Conservation (phyloP, 768 basidiomycete genomes). For the Phaeotremella skinneri region DNA sequence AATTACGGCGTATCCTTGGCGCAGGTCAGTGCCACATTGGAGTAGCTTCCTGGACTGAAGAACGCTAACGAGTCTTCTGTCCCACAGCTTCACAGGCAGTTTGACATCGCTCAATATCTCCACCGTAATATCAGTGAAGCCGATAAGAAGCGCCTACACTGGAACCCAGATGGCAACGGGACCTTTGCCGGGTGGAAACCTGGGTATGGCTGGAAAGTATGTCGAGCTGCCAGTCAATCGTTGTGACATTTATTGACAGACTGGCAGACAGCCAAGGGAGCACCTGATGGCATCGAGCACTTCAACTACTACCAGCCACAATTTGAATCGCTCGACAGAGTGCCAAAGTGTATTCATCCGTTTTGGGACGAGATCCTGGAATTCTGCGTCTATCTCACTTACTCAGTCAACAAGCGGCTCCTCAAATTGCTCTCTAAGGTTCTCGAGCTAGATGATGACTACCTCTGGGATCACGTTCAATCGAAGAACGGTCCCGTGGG, state of each 20-base stretch:
- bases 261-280: constrained; percentile 14
- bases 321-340: constrained; percentile 12
- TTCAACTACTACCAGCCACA: constrained; percentile 34
- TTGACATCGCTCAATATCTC: constrained; percentile 31
- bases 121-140: constrained; percentile 26
- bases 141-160: constrained; percentile 30
- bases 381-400: constrained; percentile 29
- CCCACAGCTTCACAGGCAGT: constrained; percentile 32
- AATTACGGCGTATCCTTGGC: constrained; percentile 31
- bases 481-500: constrained; percentile 21
- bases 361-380: constrained; percentile 34
- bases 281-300: constrained; percentile 24
- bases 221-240: background rate
- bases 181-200: constrained; percentile 34
- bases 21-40: constrained; percentile 12
- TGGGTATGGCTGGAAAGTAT: constrained; percentile 26
- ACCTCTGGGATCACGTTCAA: constrained; percentile 39
- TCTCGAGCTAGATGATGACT: constrained; percentile 39
- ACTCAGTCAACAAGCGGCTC: constrained; percentile 35
- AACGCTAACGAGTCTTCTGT: background rate
- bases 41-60: background rate
- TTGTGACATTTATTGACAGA: background rate
- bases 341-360: constrained; percentile 23
- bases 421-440: constrained; percentile 35
- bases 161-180: constrained; percentile 27